Percentiles rank a stretch among this genome's conserved stretches.
Conservation (phyloP, 1,284 basidiomycete genomes). For the Microstroma glucosiphilum region DNA sequence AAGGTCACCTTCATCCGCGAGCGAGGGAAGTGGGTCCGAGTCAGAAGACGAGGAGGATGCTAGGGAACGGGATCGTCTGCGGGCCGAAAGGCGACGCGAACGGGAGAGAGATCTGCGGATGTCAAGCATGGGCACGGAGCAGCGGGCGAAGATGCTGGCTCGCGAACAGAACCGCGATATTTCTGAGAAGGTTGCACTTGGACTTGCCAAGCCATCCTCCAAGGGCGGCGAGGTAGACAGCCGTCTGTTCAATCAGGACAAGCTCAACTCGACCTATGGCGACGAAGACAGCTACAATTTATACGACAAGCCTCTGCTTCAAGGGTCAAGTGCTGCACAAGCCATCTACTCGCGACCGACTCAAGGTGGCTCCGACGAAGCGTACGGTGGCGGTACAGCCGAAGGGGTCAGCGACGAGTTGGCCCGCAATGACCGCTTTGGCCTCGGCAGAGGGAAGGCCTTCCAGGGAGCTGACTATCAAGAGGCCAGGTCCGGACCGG, state of each 20-base stretch:
- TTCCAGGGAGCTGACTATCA: slow-evolving; percentile 82
- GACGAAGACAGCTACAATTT: slow-evolving; percentile 88
- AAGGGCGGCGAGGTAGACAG: slow-evolving; percentile 90
- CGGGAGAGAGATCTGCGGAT: slow-evolving; percentile 95
- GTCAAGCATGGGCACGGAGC: slow-evolving; percentile 98
- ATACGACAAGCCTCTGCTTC: slow-evolving; percentile 92
- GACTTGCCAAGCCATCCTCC: slow-evolving; percentile 91
- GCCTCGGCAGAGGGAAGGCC: slow-evolving; percentile 69
- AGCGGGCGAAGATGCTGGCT: slow-evolving; percentile 87
- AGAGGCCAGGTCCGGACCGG: slow-evolving; percentile 67
- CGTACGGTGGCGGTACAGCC: slow-evolving; percentile 79
- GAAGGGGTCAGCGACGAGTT: slow-evolving; percentile 84
- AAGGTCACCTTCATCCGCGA: background rate
- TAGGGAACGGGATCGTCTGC: slow-evolving; percentile 79
- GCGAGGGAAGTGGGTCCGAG: slow-evolving; percentile 19
- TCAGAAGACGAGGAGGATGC: slow-evolving; percentile 75
- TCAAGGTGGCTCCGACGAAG: slow-evolving; percentile 56
- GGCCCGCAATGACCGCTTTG: slow-evolving; percentile 80
- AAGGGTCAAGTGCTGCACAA: slow-evolving; percentile 87
- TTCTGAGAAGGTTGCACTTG: slow-evolving; percentile 96
- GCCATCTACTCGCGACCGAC: slow-evolving; percentile 94
- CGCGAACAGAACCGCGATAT: slow-evolving; percentile 94
- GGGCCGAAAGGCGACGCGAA: slow-evolving; percentile 82
- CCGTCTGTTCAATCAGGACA: slow-evolving; percentile 92
- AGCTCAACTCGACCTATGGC: slow-evolving; percentile 68